These are phyloP conservation scores for Citrus medica DNA, from an alignment of 345 rosid species.

Conservation along the genomic window DNA sequence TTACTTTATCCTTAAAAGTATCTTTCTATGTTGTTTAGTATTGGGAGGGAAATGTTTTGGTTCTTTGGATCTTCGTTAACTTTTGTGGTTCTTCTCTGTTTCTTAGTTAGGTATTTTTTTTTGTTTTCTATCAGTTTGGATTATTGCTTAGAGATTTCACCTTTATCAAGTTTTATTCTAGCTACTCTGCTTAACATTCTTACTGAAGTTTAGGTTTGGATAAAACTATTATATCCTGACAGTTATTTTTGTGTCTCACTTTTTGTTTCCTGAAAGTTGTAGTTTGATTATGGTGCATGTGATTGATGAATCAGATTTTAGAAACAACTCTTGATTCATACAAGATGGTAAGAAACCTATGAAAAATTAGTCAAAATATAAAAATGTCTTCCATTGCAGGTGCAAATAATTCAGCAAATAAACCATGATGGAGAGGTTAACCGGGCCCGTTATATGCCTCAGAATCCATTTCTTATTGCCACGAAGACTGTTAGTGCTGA, in stretches of 20 bases:
- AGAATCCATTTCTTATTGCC: conserved; percentile 84
- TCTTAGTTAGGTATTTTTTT: too few relatives aligned
- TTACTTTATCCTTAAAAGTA: background rate
- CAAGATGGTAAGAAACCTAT: background rate
- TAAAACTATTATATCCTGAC: background rate
- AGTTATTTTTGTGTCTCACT: background rate
- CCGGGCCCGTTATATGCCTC: conserved; percentile 97
- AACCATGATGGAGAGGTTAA: conserved; percentile 99
- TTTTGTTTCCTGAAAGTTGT: background rate
- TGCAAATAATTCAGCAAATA: conserved; percentile 95
- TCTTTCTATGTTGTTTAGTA: background rate
- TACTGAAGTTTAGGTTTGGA: background rate
- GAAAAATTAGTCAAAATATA: background rate
- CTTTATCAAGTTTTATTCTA: conserved; percentile 19
- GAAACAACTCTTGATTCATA: background rate
- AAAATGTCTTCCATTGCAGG: conserved; percentile 30
- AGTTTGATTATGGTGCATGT: background rate
- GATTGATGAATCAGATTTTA: background rate
- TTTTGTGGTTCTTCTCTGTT: background rate
- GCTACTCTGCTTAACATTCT: background rate
- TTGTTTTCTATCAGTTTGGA: background rate
- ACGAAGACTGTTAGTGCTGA: conserved; percentile 96
- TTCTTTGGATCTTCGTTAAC: background rate
- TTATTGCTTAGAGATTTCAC: background rate
- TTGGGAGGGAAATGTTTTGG: background rate